phyloP scores from a whole-genome alignment of 768 basidiomycete genomes.

The Kwoniella dejecticola region DNA sequence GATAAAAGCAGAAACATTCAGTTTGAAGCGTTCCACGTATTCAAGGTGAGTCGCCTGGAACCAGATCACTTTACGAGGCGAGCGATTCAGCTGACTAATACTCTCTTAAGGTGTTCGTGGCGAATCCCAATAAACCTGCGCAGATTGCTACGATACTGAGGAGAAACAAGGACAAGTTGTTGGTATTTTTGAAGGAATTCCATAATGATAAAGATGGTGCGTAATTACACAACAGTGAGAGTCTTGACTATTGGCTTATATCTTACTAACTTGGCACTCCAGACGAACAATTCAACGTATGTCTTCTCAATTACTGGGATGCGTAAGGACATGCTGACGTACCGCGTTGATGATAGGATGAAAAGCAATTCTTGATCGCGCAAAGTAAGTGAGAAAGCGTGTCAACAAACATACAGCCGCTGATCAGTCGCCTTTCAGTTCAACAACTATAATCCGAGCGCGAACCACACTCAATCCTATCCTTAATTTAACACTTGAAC shows the following conservation, averaged over 20 bases:
- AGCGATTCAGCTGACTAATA: neutral
- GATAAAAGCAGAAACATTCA: conserved; percentile 99
- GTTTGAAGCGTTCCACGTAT: conserved; percentile 99
- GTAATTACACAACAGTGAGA: conserved; percentile 12
- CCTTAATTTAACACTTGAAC: no score
- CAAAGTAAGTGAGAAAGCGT: conserved; percentile 61
- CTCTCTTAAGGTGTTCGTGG: conserved; percentile 81
- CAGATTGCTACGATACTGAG: conserved; percentile 88
- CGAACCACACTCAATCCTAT: no score
- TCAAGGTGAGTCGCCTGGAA: conserved; percentile 72
- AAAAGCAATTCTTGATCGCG: conserved; percentile 92
- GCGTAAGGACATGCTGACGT: conserved; percentile 3
- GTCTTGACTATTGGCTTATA: conserved; percentile 19
- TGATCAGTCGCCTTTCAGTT: conserved; percentile 17
- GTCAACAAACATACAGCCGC: neutral
- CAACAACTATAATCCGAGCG: conserved; percentile 34
- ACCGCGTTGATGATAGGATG: conserved; percentile 64
- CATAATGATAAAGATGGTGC: conserved; percentile 95
- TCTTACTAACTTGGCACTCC: conserved; percentile 1
- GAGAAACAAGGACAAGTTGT: conserved; percentile 90
- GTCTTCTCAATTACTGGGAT: conserved; percentile 35
- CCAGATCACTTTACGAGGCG: neutral
- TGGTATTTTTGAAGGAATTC: conserved; percentile 85
- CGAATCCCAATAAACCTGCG: conserved; percentile 97
- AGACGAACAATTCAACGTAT: conserved; percentile 93